Conservation (phyloP, 192 early-diverging fungal species). For the Mortierella alpina region DNA sequence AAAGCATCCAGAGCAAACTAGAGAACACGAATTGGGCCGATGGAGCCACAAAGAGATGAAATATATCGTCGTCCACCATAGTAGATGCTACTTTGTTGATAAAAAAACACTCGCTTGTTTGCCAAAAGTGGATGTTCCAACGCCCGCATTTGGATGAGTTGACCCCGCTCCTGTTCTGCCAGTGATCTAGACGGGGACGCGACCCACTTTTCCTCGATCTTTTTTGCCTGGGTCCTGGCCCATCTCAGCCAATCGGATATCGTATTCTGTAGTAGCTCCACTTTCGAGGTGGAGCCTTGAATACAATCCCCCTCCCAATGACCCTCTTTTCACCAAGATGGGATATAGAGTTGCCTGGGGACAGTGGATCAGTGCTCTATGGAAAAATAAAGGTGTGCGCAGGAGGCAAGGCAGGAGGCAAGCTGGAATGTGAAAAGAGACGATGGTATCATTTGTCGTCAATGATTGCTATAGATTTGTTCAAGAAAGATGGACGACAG, state of each 20-base stretch:
- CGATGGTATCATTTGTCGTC: too few species aligned
- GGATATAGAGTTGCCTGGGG: too few species aligned
- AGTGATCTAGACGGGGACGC: background rate
- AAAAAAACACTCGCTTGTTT: background rate
- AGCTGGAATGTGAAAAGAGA: too few species aligned
- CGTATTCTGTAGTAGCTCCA: background rate
- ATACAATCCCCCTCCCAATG: background rate
- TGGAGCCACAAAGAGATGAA: constrained; percentile 3
- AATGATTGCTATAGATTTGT: too few species aligned
- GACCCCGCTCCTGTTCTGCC: background rate
- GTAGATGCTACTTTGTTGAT: background rate
- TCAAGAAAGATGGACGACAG: too few species aligned
- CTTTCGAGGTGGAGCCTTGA: background rate
- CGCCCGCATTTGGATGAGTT: background rate
- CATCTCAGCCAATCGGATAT: constrained; percentile 17
- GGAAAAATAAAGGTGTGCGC: too few species aligned
- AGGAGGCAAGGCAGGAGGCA: too few species aligned
- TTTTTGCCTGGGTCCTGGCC: constrained; percentile 10
- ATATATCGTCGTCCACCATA: background rate
- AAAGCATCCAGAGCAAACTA: constrained; percentile 32
- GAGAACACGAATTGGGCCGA: constrained; percentile 30
- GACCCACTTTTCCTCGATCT: constrained; percentile 1
- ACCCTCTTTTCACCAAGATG: background rate
- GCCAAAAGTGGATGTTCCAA: background rate
- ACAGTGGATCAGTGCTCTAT: too few species aligned